A percentile compares a stretch with the other conserved stretches of the same genome.
phyloP scores from a whole-genome alignment of 768 basidiomycete species.

The Leucosporidium creatinivorum region DNA sequence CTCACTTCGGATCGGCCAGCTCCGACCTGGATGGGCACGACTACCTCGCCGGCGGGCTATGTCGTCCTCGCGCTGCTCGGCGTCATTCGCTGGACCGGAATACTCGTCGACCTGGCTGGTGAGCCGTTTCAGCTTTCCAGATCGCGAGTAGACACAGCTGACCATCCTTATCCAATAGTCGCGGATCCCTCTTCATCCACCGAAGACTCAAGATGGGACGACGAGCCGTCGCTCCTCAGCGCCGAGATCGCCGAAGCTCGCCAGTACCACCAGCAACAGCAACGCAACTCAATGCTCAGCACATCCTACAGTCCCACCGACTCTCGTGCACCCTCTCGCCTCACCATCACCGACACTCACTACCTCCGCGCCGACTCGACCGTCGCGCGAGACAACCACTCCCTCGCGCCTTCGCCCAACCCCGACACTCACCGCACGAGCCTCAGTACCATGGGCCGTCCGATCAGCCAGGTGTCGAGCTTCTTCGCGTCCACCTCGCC shows the following conservation, averaged over 20 bases:
- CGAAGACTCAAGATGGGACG: not conserved
- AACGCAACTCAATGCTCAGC: not conserved
- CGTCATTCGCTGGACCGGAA: not conserved
- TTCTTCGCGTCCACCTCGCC: too few relatives aligned
- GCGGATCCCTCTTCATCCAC: not conserved
- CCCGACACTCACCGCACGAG: too few relatives aligned
- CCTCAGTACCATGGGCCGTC: too few relatives aligned
- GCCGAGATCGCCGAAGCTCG: not conserved
- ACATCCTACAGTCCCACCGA: too few relatives aligned
- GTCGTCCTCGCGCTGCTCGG: not conserved
- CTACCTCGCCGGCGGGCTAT: not conserved
- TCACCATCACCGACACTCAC: too few relatives aligned
- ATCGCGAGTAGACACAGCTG: not conserved
- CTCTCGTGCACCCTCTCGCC: too few relatives aligned
- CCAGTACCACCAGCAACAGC: not conserved
- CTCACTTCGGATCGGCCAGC: not conserved
- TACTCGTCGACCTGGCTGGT: not conserved
- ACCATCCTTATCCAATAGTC: not conserved
- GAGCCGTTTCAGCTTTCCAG: not conserved
- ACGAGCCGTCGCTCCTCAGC: not conserved
- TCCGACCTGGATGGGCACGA: conserved; percentile 12
- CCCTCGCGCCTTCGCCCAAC: too few relatives aligned
- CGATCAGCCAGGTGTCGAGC: too few relatives aligned
- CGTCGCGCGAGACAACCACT: too few relatives aligned
- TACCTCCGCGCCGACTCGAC: too few relatives aligned